Evolutionary conservation across 352 stramenopile species (phyloP), one percentile per base, ranked within the genome.

Genomic region (Pythium guiyangense): DNA sequence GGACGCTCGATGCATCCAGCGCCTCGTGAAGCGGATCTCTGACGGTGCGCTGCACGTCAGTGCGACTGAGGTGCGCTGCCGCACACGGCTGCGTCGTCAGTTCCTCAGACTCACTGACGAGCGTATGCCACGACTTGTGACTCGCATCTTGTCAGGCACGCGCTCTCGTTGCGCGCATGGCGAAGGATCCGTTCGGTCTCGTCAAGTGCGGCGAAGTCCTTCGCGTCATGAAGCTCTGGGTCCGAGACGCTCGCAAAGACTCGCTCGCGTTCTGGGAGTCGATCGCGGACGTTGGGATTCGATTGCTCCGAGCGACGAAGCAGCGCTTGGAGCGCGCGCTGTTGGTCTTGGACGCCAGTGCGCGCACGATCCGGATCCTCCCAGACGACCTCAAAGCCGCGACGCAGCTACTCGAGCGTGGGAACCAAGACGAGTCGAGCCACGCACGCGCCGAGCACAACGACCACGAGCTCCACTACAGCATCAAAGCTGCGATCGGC

Each of bases 151-250:
- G 18, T 15, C n/a, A 87, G 79, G 73, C 76, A 18, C 35, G 74
- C 12, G 18, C 22, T 2, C 57, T 86, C 14, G 20, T 79, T 10
- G 4, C 43, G n/a, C 62, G 70, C 31, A 66, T 87, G 55, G 20
- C 58, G 22, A 44, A 54, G 6, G 73, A 83, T 35, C 60, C 77
- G 18, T 66, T 84, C 15, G 74, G 74, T n/a, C 58, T 71, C 37
- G 74, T 75, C 15, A 73, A 70, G 18, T 74, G 64, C n/a, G 69
- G 71, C 29, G 74, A 88, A 29, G 58, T 86, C 27, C 43, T 84
- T 26, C 78, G 78, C 25, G 47, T 73, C n/a, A 60, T 85, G 60
- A 78, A 70, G 61, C 15, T 34, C 3, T 86, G 75, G 78, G 22
- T 79, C 15, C 37, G 65, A 27, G 49, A 50, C 34, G 53, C 47